These are phyloP conservation scores for Colletotrichum echinochloae DNA, from an alignment of 2,329 filamentous ascomycete genomes.

Conservation along the genomic window DNA sequence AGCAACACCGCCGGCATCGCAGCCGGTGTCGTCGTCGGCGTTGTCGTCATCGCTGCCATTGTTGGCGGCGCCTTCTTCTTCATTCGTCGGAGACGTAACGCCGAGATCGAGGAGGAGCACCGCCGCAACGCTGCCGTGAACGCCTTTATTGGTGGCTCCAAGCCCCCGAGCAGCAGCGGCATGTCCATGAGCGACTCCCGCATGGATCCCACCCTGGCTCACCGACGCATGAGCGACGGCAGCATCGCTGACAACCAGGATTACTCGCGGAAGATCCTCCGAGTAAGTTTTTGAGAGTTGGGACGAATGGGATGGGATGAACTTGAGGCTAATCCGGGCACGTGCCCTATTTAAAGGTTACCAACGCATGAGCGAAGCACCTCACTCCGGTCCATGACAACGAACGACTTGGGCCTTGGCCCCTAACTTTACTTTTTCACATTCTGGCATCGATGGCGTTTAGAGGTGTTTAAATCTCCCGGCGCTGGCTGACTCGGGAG, in stretches of 20 bases:
- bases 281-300: conserved; percentile 70
- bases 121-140: conserved; percentile 83
- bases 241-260: conserved; percentile 98
- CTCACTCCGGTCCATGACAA: conserved; percentile 47
- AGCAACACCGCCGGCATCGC: conserved; percentile 87
- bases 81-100: conserved; percentile 80
- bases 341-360: conserved; percentile 59
- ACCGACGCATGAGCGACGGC: conserved; percentile 89
- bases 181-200: conserved; percentile 84
- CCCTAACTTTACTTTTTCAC: conserved; percentile 50
- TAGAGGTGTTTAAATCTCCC: conserved; percentile 37
- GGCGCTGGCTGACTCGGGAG: conserved; percentile 36
- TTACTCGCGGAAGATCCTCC: conserved; percentile 94
- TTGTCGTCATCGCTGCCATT: conserved; percentile 75
- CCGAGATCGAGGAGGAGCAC: conserved; percentile 86
- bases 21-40: conserved; percentile 87
- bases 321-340: neutral
- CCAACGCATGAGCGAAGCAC: conserved; percentile 64
- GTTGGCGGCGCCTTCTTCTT: conserved; percentile 79
- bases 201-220: conserved; percentile 86
- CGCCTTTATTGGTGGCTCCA: conserved; percentile 76
- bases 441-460: conserved; percentile 59
- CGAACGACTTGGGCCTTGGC: conserved; percentile 49
- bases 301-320: neutral
- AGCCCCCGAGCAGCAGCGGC: conserved; percentile 71